These are phyloP conservation scores for Coemansia sp. DNA, from an alignment of 192 early-diverging fungal genomes.

Conservation along the genomic window DNA sequence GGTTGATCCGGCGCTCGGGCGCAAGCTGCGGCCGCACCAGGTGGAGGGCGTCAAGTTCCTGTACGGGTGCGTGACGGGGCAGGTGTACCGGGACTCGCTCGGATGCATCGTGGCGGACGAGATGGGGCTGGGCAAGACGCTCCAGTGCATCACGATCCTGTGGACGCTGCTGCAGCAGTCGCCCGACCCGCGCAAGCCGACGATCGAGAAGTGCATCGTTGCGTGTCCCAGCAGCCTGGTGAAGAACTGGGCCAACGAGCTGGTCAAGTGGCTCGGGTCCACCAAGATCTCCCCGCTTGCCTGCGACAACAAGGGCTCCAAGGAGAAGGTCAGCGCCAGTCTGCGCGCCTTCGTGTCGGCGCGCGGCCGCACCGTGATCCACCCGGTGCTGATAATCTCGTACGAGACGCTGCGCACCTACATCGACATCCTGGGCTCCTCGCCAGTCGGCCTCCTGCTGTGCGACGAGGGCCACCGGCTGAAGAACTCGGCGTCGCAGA, in stretches of 20 bases:
- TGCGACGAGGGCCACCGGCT: slow-evolving; percentile 98
- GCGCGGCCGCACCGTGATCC: slow-evolving; percentile 81
- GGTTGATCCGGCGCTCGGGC: slow-evolving; percentile 83
- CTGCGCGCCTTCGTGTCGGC: slow-evolving; percentile 78
- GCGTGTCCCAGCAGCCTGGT: slow-evolving; percentile 95
- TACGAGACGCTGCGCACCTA: slow-evolving; percentile 94
- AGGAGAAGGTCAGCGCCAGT: slow-evolving; percentile 77
- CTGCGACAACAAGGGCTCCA: slow-evolving; percentile 86
- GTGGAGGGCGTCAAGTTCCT: slow-evolving; percentile 95
- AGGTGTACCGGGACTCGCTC: slow-evolving; percentile 66
- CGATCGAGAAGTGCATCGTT: slow-evolving; percentile 95
- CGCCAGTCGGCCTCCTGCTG: slow-evolving; percentile 86
- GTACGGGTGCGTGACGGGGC: slow-evolving; percentile 92
- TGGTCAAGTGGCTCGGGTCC: slow-evolving; percentile 92
- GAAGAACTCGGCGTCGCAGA: slow-evolving; percentile 86
- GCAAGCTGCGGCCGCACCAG: slow-evolving; percentile 91
- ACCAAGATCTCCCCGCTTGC: slow-evolving; percentile 78
- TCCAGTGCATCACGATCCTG: slow-evolving; percentile 92
- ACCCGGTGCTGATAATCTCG: slow-evolving; percentile 95
- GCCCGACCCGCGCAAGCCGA: slow-evolving; percentile 79
- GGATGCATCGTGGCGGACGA: slow-evolving; percentile 99
- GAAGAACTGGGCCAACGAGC: slow-evolving; percentile 98
- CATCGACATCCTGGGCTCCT: slow-evolving; percentile 68
- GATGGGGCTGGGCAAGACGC: slow-evolving; percentile 87
- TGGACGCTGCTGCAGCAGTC: slow-evolving; percentile 98